phyloP scores from a whole-genome alignment of 768 basidiomycete species.

The Guyanaporus albipodus region DNA sequence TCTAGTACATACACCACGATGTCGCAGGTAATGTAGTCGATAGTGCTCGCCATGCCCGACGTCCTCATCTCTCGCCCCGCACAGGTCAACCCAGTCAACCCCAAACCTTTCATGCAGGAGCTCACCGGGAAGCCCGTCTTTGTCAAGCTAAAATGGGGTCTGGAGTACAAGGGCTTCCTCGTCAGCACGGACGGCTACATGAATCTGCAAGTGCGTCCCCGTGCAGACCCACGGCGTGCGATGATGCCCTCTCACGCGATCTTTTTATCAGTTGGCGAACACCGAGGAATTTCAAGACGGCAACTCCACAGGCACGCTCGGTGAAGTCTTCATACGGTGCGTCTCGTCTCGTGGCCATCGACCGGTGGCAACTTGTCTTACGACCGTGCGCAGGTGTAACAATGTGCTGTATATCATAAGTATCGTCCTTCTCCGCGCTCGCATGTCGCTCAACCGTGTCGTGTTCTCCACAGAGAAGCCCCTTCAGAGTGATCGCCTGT shows the following conservation, averaged over 20 bases:
- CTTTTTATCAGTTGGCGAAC: conserved; percentile 75
- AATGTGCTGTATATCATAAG: conserved; percentile 96
- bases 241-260: not conserved
- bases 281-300: conserved; percentile 98
- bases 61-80: conserved; percentile 9
- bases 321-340: conserved; percentile 97
- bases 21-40: conserved; percentile 13
- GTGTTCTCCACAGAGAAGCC: conserved; percentile 63
- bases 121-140: conserved; percentile 96
- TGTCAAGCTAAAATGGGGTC: conserved; percentile 96
- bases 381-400: conserved; percentile 62
- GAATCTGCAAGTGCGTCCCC: conserved; percentile 84
- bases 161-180: conserved; percentile 98
- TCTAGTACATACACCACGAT: conserved; percentile 4
- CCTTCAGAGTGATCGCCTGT: conserved; percentile 41
- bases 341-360: conserved; percentile 25
- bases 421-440: conserved; percentile 26
- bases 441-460: conserved; percentile 20
- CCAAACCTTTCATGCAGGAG: conserved; percentile 98
- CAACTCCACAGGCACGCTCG: conserved; percentile 91
- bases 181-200: conserved; percentile 99
- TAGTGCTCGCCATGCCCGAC: not conserved
- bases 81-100: conserved; percentile 91
- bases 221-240: not conserved
- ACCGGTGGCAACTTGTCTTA: conserved; percentile 3